Base-by-base conservation (phyloP, 495 filamentous ascomycete species). In the Penicillium dipodomyicola region DNA sequence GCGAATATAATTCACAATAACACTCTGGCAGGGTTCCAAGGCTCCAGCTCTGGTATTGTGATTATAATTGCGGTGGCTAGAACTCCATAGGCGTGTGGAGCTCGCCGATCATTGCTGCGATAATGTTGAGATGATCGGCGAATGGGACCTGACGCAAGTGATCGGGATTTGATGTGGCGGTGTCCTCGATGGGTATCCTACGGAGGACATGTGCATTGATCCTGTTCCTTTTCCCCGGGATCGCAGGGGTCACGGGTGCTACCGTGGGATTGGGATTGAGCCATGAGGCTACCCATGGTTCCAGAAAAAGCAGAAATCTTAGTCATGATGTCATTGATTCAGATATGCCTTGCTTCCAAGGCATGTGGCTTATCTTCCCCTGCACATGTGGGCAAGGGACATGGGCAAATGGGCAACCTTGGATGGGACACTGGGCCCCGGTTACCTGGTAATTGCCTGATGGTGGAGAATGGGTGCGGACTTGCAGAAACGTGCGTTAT, bases 261-360 rank as follows among this genome's bases (percentile, higher is more conserved):
- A 54, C 52, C 43, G 43, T 54, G 30, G 42, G 25, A 46, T 54
- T 29, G 32, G 43, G 52, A 54, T 43, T n/a, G 12, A 33, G 7
- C 39, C 42, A 54, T 44, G 52, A 39, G 52, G 32, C 42, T 20
- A 35, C 22, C 42, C 14, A 35, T 45, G 29, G 42, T 23, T 25
- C 14, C n/a, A 20, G 27, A 54, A 54, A 54, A 54, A 54, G 43
- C 32, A 54, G 35, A 11, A n/a, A 14, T 29, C 9, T 0, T 30
- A 33, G 30, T 33, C 30, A 17, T 33, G 52, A 12, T 41, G 29
- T 53, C 40, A 44, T 33, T 49, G 27, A 7, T 15, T 33, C n/a
- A 2, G 22, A 29, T 10, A 15, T 19, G 32, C 15, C 27, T 40
- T 44, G 25, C 12, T 11, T 33, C 20, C 35, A 7, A 17, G n/a